Base-by-base conservation (phyloP, 257 asterid genomes). In the Rubia yunnanensis region DNA sequence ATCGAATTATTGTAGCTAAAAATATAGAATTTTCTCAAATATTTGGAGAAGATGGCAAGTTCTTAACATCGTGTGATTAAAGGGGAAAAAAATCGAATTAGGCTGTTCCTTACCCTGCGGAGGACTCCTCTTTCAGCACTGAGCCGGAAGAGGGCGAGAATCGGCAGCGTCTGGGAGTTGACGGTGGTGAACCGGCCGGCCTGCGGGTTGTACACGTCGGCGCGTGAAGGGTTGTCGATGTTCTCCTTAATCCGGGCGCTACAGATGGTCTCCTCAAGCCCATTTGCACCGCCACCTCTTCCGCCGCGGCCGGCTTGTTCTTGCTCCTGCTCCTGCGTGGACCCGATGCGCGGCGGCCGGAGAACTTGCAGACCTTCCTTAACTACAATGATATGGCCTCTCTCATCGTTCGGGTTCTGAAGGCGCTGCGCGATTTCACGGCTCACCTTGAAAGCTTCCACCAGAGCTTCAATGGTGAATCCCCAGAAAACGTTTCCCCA, bases 181-280 rank as follows among this genome's bases (percentile, higher is more conserved):
- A 79, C 69, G 76, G 89, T 83, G 76, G 84, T 70, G 52, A 75
- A 68, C 4, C 90, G 74, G 0, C 97, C 94, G 4, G 94, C 95
- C 4, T 75, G 79, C 14, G 89, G 86, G 74, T 85, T 86, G 70
- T 75, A 89, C 18, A 87, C 22, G 50, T 89, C 96, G 28, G 94
- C 88, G 15, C 84, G 81, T 30, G 82, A 64, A 2, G 87, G 80
- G 1, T 65, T 69, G 46, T 84, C 83, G 14, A 85, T 66, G 70
- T 82, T 85, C 49, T 81, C 80, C 15, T 76, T 68, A 30, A 68
- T 15, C 70, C 78, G 77, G 59, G 86, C 82, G 49, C 71, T 48
- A 85, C 94, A 89, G 0, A 85, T 66, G 26, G 95, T 87, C 74
- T 89, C 96, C 58, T 86, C 96, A 0, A 85, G n/a, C 10, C 92